Percentiles rank a stretch among this genome's conserved stretches.
phyloP scores from a whole-genome alignment of 164 flowering plant species.

The Berberis vulgaris region DNA sequence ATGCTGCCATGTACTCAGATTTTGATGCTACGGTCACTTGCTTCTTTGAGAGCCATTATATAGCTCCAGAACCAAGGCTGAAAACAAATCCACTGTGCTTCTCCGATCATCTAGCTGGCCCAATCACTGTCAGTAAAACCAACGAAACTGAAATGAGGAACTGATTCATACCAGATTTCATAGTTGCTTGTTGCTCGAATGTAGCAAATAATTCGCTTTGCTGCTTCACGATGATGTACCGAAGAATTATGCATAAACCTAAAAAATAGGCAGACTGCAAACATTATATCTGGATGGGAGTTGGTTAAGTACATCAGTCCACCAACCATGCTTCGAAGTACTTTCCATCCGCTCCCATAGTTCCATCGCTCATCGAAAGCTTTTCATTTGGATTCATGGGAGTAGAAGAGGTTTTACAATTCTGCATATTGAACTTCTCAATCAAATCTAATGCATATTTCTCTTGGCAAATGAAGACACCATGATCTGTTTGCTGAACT shows the following conservation, averaged over 20 bases:
- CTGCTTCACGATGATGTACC: background rate
- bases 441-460: background rate
- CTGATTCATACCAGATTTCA: background rate
- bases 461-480: background rate
- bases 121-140: slow-evolving; percentile 7
- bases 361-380: too few relatives aligned
- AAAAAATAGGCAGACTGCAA: background rate
- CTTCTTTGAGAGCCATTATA: slow-evolving; percentile 10
- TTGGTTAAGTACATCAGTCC: background rate
- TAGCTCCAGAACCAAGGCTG: background rate
- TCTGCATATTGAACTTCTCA: too few relatives aligned
- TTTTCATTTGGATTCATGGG: too few relatives aligned
- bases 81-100: slow-evolving; percentile 10
- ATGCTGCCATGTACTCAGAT: slow-evolving; percentile 2
- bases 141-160: background rate
- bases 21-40: slow-evolving; percentile 4
- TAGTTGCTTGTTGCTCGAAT: background rate
- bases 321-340: background rate
- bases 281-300: slow-evolving; percentile 2
- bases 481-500: background rate
- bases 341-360: too few relatives aligned
- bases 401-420: too few relatives aligned
- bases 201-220: slow-evolving; percentile 6
- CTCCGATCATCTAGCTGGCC: slow-evolving; percentile 10
- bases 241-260: slow-evolving; percentile 1